Conservation (phyloP, 345 rosid genomes). For the Eucalyptus tenuipes region DNA sequence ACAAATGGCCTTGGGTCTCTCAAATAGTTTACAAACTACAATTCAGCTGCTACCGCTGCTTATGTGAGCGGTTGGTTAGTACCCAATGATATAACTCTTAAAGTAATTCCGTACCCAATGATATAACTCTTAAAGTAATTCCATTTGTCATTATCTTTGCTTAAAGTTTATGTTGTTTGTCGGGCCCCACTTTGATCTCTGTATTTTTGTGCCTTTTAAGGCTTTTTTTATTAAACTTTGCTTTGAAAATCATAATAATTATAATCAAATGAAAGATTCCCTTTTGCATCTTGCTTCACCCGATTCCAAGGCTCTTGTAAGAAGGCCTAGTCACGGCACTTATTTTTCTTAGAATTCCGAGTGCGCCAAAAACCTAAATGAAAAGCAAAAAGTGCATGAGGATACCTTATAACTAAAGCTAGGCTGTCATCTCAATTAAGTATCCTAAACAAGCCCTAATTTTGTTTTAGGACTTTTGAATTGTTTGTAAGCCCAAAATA, state of each 20-base stretch:
- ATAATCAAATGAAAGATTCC: neutral
- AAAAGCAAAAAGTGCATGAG: rapidly evolving
- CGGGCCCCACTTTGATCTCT: neutral
- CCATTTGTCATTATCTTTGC: neutral
- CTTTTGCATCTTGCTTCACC: neutral
- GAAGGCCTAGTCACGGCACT: neutral
- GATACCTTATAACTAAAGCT: neutral
- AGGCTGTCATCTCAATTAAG: neutral
- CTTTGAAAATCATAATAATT: neutral
- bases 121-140: neutral
- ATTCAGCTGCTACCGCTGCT: too few relatives aligned
- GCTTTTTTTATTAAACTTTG: neutral
- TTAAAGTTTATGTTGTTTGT: neutral
- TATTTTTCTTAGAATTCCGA: neutral
- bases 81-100: too few relatives aligned
- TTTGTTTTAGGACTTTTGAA: too few relatives aligned
- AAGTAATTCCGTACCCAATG: rapidly evolving
- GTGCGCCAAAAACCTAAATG: neutral
- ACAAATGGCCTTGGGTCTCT: neutral
- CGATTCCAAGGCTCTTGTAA: neutral
- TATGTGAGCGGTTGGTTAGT: too few relatives aligned
- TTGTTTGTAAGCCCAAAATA: rapidly evolving
- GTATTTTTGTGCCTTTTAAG: neutral
- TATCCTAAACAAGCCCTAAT: neutral
- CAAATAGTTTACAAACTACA: neutral